Conservation (phyloP, 2,329 filamentous ascomycete genomes). For the Paecilomyces sp. region DNA sequence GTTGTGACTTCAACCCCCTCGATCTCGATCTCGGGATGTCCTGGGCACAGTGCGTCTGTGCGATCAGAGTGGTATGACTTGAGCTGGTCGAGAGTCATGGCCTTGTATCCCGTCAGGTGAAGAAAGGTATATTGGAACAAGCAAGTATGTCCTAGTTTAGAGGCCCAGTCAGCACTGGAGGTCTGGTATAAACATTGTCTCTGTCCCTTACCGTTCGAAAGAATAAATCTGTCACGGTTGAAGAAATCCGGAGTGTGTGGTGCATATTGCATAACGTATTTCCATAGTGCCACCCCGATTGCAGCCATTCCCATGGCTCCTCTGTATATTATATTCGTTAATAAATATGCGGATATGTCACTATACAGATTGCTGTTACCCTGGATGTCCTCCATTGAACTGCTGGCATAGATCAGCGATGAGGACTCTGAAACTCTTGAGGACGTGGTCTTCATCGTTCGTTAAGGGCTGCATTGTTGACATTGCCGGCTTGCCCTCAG, state of each 20-base stretch:
- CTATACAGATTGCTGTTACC: constrained; percentile 35
- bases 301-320: constrained; percentile 49
- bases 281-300: constrained; percentile 56
- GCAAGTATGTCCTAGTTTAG: constrained; percentile 42
- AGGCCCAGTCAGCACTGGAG: background rate
- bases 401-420: constrained; percentile 65
- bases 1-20: constrained; percentile 53
- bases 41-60: constrained; percentile 46
- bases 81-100: constrained; percentile 51
- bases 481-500: background rate
- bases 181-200: background rate
- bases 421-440: constrained; percentile 55
- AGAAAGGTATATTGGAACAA: constrained; percentile 50
- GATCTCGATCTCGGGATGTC: constrained; percentile 45
- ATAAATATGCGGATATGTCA: no score
- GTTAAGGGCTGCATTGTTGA: background rate
- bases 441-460: constrained; percentile 39
- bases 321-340: constrained; percentile 16
- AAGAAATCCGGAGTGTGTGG: constrained; percentile 51
- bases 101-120: constrained; percentile 47
- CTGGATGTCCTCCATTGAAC: constrained; percentile 62
- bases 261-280: constrained; percentile 56
- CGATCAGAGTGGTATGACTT: constrained; percentile 48
- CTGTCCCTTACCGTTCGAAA: constrained; percentile 46
- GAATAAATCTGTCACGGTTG: constrained; percentile 56